Evolutionary conservation across 805 yeast genomes (phyloP).

Genomic region (Metschnikowia colocasiae): DNA sequence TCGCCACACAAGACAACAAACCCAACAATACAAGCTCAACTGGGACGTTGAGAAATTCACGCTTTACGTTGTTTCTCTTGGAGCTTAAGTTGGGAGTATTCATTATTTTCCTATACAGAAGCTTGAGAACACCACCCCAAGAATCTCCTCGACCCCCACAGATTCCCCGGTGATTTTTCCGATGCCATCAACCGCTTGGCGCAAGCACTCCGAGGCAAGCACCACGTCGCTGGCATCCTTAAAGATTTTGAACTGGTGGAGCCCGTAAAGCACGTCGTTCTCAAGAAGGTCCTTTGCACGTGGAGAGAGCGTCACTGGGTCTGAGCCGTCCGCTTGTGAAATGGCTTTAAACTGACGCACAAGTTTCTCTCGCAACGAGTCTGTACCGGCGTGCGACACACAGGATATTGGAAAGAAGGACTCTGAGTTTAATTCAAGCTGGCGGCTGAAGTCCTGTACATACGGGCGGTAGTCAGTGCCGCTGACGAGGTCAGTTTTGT

Average conservation of each 20-base stretch:
- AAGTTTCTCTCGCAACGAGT: constrained; percentile 40
- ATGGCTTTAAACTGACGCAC: constrained; percentile 45
- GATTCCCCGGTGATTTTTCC: constrained; percentile 91
- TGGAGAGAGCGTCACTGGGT: constrained; percentile 69
- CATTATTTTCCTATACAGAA: constrained; percentile 87
- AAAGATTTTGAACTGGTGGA: constrained; percentile 56
- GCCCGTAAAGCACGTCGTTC: constrained; percentile 75
- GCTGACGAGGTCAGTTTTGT: constrained; percentile 54
- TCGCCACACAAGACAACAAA: constrained; percentile 44
- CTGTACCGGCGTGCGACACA: constrained; percentile 51
- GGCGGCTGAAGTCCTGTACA: constrained; percentile 7
- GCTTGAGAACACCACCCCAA: constrained; percentile 86
- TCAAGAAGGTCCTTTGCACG: constrained; percentile 70
- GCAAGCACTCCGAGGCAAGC: constrained; percentile 72
- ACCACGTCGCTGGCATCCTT: constrained; percentile 64
- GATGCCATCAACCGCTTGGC: constrained; percentile 75
- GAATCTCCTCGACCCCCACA: constrained; percentile 83
- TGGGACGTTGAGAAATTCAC: constrained; percentile 45
- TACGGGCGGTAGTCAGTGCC: constrained; percentile 9
- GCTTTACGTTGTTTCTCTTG: constrained; percentile 27
- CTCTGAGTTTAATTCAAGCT: constrained; percentile 14
- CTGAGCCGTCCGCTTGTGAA: constrained; percentile 47
- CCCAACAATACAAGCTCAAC: constrained; percentile 41
- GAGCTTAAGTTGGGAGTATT: constrained; percentile 4
- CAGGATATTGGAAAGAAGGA: constrained; percentile 54